Evolutionary conservation across 1,139 yeast species (phyloP), one percentile per base, ranked within the genome.

Genomic region (Starmera stellimalicola): DNA sequence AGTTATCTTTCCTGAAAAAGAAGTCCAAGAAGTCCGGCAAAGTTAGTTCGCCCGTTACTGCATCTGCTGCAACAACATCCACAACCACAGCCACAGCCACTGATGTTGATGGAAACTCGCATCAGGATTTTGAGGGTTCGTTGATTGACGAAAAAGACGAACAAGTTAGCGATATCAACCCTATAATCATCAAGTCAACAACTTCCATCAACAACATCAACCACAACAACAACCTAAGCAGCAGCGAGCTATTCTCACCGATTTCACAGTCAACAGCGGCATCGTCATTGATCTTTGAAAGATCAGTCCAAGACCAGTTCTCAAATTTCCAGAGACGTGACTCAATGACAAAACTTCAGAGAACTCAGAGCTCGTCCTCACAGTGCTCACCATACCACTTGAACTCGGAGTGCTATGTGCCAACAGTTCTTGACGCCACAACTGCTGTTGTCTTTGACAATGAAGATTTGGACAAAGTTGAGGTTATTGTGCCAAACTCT

Each of bases 361-460:
- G 32, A 31, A 20, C 33, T 5, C 19, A 16, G 9, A 39, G 42
- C 29, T 34, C 31, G 16, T 33, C 39, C 8, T 30, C 36, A 2
- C 27, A 33, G 26, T 37, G 15, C 7, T 33, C 36, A 5, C 67
- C 69, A 17, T 43, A 60, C 19, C 73, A 68, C 41, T 57, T 63
- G 33, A 54, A 60, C 12, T 54, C 57, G 20, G 75, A 79, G 46
- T 79, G 77, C 46, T 75, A 59, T 45, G 73, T 80, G 33, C 84
- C 91, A 3, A 78, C 87, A 7, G 83, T 80, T 6, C 60, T 81
- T 47, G 88, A 79, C 47, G 82, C 82, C 7, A 68, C 84, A 14
- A 68, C 84, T 2, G 65, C 70, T 26, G 63, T 71, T 18, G 57
- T 77, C 34, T 60, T 62, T 33, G 45, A 42, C 27, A 38, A 37